Base-by-base conservation (phyloP, 2,329 filamentous ascomycete genomes). In the Gnomoniopsis smithogilvyi region DNA sequence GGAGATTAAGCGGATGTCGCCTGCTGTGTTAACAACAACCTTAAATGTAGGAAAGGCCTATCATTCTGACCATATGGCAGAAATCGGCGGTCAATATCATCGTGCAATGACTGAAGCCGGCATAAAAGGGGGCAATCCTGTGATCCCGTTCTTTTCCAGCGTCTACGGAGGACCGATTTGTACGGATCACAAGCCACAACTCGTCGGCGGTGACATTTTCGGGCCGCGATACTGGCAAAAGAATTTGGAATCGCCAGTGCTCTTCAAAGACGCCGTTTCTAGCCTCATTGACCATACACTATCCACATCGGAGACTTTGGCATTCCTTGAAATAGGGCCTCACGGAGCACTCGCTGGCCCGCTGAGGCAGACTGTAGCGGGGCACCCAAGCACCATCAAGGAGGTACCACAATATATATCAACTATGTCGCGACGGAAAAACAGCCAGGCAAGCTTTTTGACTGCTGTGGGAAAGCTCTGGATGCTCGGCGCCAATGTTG, bases 201-300 rank as follows among this genome's bases (percentile, higher is more conserved):
- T n/a, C n/a, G n/a, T n/a, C n/a, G n/a, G n/a, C n/a, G 26, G 26
- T 8, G 26, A 4, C 4, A 30, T 8, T 30, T 30, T 30, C 4
- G 26, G 26, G 4, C 8, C 26, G 4, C 26, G 8, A 30, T 30
- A 30, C 26, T 30, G 26, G 26, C 26, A 8, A 30, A 58, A 64
- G 8, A 69, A 71, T 60, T 66, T 72, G 19, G 61, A 64, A n/a
- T 54, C 62, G 19, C 65, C 68, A 1, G 70, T 72, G 1, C 61
- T n/a, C 8, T 15, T 55, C 7, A 30, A 55, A 6, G n/a, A n/a
- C 2, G 46, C 64, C 3, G 55, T 64, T 22, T 3, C 61, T 15
- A 19, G 62, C 6, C 24, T 14, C 30, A 2, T 43, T n/a, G n/a
- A n/a, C n/a, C n/a, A n/a, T n/a, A n/a, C n/a, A n/a, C n/a, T n/a